phyloP scores from a whole-genome alignment of 169 alveolate species.

The Theileria sp. region DNA sequence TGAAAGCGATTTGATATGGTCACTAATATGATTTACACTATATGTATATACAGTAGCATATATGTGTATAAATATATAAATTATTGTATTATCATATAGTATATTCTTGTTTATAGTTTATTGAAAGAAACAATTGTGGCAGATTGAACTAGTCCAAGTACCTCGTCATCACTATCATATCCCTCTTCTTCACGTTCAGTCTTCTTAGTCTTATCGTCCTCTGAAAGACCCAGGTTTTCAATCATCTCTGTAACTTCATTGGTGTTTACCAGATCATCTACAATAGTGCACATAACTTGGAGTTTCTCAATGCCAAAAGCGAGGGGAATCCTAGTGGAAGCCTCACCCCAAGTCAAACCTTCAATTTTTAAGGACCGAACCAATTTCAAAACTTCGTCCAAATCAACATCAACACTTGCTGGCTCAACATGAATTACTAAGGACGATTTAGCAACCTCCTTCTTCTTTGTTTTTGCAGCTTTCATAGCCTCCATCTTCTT shows the following conservation, averaged over 20 bases:
- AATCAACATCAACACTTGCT: conserved; percentile 74
- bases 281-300: conserved; percentile 81
- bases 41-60: not conserved
- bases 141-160: conserved; percentile 81
- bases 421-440: conserved; percentile 83
- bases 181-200: conserved; percentile 60
- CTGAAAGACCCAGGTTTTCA: conserved; percentile 80
- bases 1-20: conserved; percentile 55
- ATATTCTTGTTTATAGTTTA: conserved; percentile 67
- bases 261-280: conserved; percentile 82
- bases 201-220: conserved; percentile 70
- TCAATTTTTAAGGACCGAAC: conserved; percentile 77
- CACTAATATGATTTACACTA: conserved; percentile 28
- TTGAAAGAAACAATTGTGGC: conserved; percentile 85
- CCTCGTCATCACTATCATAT: conserved; percentile 75
- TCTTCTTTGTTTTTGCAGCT: conserved; percentile 73
- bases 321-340: conserved; percentile 79
- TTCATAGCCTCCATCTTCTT: conserved; percentile 79
- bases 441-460: conserved; percentile 74
- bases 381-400: conserved; percentile 75
- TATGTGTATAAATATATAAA: not conserved
- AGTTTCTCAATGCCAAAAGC: conserved; percentile 83
- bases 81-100: not conserved
- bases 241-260: conserved; percentile 76
- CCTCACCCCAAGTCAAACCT: conserved; percentile 84